A percentile compares a stretch with the other conserved stretches of the same genome.
Evolutionary conservation across 2,329 filamentous ascomycete genomes (phyloP).

Genomic region (Lachnellula occidentalis): DNA sequence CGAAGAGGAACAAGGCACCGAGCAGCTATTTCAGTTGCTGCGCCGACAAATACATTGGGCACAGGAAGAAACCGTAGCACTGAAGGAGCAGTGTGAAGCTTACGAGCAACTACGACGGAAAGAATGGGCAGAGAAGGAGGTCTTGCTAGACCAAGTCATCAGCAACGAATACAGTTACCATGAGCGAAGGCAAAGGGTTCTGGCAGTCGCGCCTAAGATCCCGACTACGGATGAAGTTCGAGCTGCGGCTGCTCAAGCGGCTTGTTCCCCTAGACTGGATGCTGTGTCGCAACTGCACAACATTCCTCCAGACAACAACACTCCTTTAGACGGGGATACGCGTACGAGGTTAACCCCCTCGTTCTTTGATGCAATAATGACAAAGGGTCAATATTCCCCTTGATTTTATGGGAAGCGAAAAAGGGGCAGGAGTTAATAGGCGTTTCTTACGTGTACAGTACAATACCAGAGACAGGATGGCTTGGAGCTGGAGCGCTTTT

Average conservation of each 20-base stretch:
- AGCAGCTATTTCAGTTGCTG: conserved; percentile 60
- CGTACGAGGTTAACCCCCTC: too few relatives aligned
- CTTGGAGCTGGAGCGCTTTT: not conserved
- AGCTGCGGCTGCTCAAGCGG: conserved; percentile 11
- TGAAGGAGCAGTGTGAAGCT: conserved; percentile 59
- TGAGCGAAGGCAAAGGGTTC: conserved; percentile 49
- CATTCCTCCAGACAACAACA: too few relatives aligned
- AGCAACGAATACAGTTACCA: conserved; percentile 62
- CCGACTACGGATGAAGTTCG: conserved; percentile 20
- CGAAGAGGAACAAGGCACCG: conserved; percentile 57
- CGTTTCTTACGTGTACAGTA: not conserved
- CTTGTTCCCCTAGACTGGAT: conserved; percentile 1
- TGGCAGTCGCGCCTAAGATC: conserved; percentile 38
- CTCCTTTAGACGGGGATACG: too few relatives aligned
- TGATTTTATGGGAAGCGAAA: not conserved
- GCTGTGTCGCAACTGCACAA: conserved; percentile 9
- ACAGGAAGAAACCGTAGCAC: conserved; percentile 56
- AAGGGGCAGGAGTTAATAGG: not conserved
- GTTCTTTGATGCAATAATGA: too few relatives aligned
- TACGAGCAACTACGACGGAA: conserved; percentile 62
- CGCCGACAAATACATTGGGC: conserved; percentile 67
- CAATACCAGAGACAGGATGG: not conserved
- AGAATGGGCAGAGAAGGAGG: conserved; percentile 77
- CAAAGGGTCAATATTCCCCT: too few relatives aligned
- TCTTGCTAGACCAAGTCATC: conserved; percentile 68